phyloP scores from a whole-genome alignment of 495 filamentous ascomycete species.

The Neurospora sp. region DNA sequence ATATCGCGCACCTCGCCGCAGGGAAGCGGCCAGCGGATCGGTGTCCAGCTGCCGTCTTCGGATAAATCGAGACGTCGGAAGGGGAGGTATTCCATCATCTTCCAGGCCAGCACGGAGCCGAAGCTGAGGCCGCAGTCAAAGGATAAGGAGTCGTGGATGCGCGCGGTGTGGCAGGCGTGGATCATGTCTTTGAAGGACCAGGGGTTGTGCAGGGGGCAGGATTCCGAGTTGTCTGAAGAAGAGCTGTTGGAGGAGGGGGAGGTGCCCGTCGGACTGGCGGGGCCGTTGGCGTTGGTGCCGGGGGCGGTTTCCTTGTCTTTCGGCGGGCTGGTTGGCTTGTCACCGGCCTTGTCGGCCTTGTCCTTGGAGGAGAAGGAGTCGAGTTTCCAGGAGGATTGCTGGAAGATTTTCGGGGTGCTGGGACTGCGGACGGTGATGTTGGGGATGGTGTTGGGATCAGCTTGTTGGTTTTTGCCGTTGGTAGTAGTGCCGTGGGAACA shows the following conservation, averaged over 20 bases:
- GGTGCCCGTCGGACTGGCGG: not conserved
- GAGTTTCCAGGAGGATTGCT: slow-evolving; percentile 2
- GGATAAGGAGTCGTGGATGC: slow-evolving; percentile 65
- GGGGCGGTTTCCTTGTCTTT: slow-evolving; percentile 5
- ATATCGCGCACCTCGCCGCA: slow-evolving; percentile 76
- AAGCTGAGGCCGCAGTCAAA: slow-evolving; percentile 53
- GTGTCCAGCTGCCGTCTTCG: slow-evolving; percentile 66
- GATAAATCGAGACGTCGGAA: slow-evolving; percentile 77
- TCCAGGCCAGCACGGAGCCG: slow-evolving; percentile 59
- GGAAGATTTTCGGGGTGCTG: slow-evolving; percentile 14
- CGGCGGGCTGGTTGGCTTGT: not conserved
- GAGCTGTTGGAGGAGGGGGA: not conserved
- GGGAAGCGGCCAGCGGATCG: slow-evolving; percentile 71
- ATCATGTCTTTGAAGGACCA: slow-evolving; percentile 48
- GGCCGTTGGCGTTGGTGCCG: not conserved
- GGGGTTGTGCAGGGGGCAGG: not conserved
- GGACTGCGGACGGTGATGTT: slow-evolving; percentile 27
- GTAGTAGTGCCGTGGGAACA: not conserved
- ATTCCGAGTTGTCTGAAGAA: not conserved
- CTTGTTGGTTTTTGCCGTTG: not conserved
- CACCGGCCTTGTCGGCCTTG: not conserved
- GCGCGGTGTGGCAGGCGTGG: slow-evolving; percentile 46
- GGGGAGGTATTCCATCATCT: slow-evolving; percentile 75
- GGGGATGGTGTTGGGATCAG: slow-evolving; percentile 12
- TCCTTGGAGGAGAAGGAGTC: not conserved